A percentile compares a stretch with the other conserved stretches of the same genome.
Evolutionary conservation across 805 yeast genomes (phyloP).

Genomic region (Ogataea haglerorum): DNA sequence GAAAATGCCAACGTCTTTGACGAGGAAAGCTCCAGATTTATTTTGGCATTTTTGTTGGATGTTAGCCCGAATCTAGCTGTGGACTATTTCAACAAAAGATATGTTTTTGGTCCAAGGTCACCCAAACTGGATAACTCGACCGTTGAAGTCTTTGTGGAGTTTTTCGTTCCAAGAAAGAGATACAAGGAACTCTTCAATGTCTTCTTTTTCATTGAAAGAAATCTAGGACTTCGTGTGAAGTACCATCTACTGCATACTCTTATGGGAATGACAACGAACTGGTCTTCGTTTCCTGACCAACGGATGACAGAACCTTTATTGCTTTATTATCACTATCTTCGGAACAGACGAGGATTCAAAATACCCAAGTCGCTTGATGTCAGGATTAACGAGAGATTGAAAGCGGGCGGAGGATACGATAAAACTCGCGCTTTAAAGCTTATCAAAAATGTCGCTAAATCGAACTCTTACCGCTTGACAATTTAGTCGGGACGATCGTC

Average conservation of each 20-base stretch:
- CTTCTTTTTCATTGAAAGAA: conserved; percentile 5
- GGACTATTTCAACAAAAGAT: conserved; percentile 9
- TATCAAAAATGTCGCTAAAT: background rate
- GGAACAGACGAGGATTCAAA: background rate
- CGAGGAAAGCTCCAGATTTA: conserved; percentile 2
- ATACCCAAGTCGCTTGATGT: background rate
- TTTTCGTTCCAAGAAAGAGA: conserved; percentile 1
- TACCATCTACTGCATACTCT: conserved; percentile 1
- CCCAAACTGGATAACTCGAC: conserved; percentile 5
- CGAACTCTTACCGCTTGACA: background rate
- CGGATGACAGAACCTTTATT: background rate
- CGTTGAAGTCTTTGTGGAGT: conserved; percentile 4
- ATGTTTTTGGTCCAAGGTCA: background rate
- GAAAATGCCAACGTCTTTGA: background rate
- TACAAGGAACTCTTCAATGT: conserved; percentile 6
- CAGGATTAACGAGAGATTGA: background rate
- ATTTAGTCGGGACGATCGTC: conserved; percentile 2
- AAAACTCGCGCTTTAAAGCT: background rate
- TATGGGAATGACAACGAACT: conserved; percentile 2
- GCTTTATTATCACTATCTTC: conserved; percentile 1
- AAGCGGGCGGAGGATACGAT: background rate
- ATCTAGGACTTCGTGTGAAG: conserved; percentile 1
- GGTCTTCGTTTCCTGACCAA: conserved; percentile 4
- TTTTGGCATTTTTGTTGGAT: conserved; percentile 9
- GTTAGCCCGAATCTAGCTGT: conserved; percentile 3